A percentile compares a stretch with the other conserved stretches of the same genome.
phyloP scores from a whole-genome alignment of 192 early-diverging fungal genomes.

The Backusella westeae region DNA sequence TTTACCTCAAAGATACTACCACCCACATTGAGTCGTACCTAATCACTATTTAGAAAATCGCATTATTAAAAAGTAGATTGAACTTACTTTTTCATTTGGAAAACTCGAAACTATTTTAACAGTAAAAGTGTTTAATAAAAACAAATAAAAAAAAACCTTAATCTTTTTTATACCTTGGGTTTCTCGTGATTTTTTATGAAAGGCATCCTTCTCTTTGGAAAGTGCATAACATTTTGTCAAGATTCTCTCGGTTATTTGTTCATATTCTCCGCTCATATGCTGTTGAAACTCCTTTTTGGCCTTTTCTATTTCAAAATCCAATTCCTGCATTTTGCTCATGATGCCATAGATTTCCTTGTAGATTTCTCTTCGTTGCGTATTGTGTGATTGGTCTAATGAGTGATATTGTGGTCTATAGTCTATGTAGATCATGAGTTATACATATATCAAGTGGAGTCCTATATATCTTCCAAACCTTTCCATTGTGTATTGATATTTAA shows the following conservation, averaged over 20 bases:
- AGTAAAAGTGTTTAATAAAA: background rate
- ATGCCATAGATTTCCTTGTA: constrained; percentile 24
- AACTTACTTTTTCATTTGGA: constrained; percentile 10
- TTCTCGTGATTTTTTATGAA: background rate
- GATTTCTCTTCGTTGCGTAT: constrained; percentile 8
- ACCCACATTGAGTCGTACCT: constrained; percentile 24
- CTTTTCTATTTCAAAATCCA: constrained; percentile 13
- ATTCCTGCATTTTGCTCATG: constrained; percentile 12
- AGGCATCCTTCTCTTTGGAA: constrained; percentile 1
- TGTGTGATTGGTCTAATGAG: constrained; percentile 22
- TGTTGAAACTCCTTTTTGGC: constrained; percentile 4
- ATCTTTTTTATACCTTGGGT: constrained; percentile 8
- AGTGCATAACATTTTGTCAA: background rate
- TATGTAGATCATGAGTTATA: background rate
- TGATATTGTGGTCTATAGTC: constrained; percentile 25
- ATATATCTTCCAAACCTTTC: background rate
- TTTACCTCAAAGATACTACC: constrained; percentile 27
- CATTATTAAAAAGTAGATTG: background rate
- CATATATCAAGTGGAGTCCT: background rate
- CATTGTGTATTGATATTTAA: constrained; percentile 7
- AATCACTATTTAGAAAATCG: background rate
- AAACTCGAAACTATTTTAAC: background rate
- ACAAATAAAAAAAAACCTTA: background rate
- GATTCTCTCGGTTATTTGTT: background rate
- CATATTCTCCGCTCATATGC: constrained; percentile 17